Evolutionary conservation across 345 rosid genomes (phyloP).

Genomic region (Gynandropsis gynandra): DNA sequence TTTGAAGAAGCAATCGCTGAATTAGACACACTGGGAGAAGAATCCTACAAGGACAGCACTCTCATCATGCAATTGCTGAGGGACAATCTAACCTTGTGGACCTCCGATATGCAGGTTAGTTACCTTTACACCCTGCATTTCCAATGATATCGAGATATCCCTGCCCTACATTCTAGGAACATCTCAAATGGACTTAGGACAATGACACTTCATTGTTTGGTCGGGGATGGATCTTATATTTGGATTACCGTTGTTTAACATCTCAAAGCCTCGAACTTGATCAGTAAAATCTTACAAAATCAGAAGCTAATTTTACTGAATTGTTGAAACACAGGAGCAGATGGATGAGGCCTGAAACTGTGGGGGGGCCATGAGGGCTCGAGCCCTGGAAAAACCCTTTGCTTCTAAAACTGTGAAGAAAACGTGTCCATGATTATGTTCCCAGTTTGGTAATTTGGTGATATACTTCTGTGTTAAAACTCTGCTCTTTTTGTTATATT

Average conservation of each 20-base stretch:
- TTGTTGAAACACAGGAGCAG: constrained; percentile 25
- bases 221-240: too few relatives aligned
- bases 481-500: too few relatives aligned
- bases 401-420: too few relatives aligned
- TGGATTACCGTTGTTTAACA: too few relatives aligned
- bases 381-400: too few relatives aligned
- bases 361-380: neutral
- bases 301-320: neutral
- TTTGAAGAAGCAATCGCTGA: constrained; percentile 97
- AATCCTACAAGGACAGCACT: constrained; percentile 99
- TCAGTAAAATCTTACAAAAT: constrained; percentile 7
- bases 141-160: neutral
- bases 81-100: constrained; percentile 97
- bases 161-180: neutral
- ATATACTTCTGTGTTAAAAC: too few relatives aligned
- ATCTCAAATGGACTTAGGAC: neutral
- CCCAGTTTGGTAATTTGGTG: too few relatives aligned
- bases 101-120: constrained; percentile 86
- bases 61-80: constrained; percentile 92
- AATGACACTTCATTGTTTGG: too few relatives aligned
- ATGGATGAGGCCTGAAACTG: constrained; percentile 31
- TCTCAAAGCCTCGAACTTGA: too few relatives aligned
- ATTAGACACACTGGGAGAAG: constrained; percentile 85
- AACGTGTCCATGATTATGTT: too few relatives aligned
- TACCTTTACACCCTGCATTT: constrained; percentile 5